phyloP scores from a whole-genome alignment of 495 filamentous ascomycete genomes.

The Penicillium mononematosum region DNA sequence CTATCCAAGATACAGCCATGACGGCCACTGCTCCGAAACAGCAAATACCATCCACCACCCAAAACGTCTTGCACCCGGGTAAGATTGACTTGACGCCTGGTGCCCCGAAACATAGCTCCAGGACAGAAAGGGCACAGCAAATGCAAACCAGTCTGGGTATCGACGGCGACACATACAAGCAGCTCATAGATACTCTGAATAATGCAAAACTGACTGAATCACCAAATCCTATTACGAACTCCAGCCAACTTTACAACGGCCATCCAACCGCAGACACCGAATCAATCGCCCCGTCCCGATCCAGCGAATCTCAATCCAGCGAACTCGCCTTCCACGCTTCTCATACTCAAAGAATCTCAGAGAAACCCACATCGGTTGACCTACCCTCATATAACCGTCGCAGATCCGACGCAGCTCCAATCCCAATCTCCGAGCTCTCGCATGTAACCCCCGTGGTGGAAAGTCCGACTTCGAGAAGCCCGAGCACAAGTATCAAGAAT shows the following conservation, averaged over 20 bases:
- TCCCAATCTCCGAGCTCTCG: not conserved
- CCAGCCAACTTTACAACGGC: not conserved
- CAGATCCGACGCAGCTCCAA: not conserved
- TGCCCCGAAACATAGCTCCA: not conserved
- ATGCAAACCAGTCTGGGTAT: not conserved
- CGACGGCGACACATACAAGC: not conserved
- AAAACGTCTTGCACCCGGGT: not conserved
- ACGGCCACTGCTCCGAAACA: not conserved
- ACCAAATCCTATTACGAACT: not conserved
- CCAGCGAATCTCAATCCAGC: not conserved
- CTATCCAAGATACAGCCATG: not conserved
- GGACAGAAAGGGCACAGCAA: not conserved
- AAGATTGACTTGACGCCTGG: not conserved
- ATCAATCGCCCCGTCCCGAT: not conserved
- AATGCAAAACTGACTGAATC: not conserved
- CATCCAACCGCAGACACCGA: not conserved
- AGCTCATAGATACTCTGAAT: not conserved
- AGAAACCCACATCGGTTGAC: not conserved
- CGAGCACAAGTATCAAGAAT: not conserved
- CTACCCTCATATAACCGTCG: not conserved
- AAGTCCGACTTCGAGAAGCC: not conserved
- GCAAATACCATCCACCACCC: not conserved
- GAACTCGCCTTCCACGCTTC: no score
- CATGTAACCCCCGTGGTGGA: not conserved
- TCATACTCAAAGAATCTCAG: not conserved